These are phyloP conservation scores for Calonectria henricotiae DNA, from an alignment of 2,329 filamentous ascomycete species.

Conservation along the genomic window DNA sequence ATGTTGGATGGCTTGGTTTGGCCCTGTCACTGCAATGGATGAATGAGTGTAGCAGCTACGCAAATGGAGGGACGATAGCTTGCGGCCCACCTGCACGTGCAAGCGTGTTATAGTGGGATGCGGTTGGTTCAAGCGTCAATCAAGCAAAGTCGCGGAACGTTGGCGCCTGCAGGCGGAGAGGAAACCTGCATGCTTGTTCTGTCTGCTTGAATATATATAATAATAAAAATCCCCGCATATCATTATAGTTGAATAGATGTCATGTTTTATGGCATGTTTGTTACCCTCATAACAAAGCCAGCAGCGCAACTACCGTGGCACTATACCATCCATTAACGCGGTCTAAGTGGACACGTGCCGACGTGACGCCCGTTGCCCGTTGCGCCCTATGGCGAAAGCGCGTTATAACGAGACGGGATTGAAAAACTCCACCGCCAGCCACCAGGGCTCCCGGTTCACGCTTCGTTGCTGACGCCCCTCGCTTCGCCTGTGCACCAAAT, in stretches of 20 bases:
- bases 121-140: neutral
- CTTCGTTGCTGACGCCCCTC: constrained; percentile 32
- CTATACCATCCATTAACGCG: constrained; percentile 25
- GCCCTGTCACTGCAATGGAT: constrained; percentile 29
- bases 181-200: neutral
- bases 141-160: neutral
- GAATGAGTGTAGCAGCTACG: constrained; percentile 15
- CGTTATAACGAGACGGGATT: constrained; percentile 36
- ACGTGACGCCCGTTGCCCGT: constrained; percentile 45
- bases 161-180: constrained; percentile 8
- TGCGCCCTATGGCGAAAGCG: constrained; percentile 41
- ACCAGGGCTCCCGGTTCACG: constrained; percentile 25
- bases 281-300: neutral
- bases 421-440: constrained; percentile 43
- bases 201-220: neutral
- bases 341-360: constrained; percentile 46
- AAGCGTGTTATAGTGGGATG: constrained; percentile 17
- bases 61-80: constrained; percentile 27
- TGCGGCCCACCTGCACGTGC: constrained; percentile 51
- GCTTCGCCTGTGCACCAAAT: constrained; percentile 35
- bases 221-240: no score
- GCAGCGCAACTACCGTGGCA: neutral
- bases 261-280: neutral
- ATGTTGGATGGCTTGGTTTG: constrained; percentile 24
- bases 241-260: neutral